Evolutionary conservation across 768 basidiomycete species (phyloP).

Genomic region (Cubamyces lactineus): DNA sequence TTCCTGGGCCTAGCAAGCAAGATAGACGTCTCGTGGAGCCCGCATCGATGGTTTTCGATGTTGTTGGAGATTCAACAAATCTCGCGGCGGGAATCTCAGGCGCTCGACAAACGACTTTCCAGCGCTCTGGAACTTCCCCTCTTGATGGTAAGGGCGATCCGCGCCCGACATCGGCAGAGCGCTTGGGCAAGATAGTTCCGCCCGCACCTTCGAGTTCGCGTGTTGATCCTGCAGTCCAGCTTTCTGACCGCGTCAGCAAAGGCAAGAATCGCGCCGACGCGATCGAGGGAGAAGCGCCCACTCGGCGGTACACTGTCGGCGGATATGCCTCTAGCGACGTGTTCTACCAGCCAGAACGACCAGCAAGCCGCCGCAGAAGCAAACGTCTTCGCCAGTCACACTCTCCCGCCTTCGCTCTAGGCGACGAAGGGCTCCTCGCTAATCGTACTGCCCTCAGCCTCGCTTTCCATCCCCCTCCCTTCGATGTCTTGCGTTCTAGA

Average conservation of each 20-base stretch:
- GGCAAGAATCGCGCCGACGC: constrained; percentile 6
- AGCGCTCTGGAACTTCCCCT: not conserved
- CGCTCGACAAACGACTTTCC: not conserved
- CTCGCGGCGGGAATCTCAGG: not conserved
- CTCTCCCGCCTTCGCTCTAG: not conserved
- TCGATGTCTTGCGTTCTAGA: not conserved
- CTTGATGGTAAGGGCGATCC: constrained; percentile 5
- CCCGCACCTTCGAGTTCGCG: not conserved
- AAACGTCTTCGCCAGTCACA: constrained; percentile 7
- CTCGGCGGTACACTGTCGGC: constrained; percentile 10
- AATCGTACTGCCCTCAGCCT: constrained; percentile 4
- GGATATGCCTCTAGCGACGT: not conserved
- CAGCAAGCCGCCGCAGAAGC: not conserved
- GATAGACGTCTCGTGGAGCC: not conserved
- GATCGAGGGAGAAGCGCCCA: not conserved
- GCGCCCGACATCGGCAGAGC: not conserved
- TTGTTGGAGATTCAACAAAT: not conserved
- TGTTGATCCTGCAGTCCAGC: not conserved
- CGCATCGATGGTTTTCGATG: not conserved
- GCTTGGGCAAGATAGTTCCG: not conserved
- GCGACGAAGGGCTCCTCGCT: not conserved
- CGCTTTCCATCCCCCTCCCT: constrained; percentile 5
- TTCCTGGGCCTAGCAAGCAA: constrained; percentile 6
- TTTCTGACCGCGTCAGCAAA: not conserved
- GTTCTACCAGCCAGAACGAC: not conserved